phyloP scores from a whole-genome alignment of 768 basidiomycete species.

The Phylloporus sp. region DNA sequence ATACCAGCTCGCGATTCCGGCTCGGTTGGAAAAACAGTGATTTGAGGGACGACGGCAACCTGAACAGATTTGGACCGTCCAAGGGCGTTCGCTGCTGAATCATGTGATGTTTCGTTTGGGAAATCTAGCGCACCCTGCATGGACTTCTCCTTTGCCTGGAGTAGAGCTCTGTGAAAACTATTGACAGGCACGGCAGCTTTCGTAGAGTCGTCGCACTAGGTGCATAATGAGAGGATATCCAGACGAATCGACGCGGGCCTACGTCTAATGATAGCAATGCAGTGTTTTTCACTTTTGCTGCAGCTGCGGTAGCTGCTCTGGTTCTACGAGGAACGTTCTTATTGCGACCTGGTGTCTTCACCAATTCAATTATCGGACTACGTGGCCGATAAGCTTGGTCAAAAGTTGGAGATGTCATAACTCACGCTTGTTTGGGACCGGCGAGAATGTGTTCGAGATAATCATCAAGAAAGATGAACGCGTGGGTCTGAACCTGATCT shows the following conservation, averaged over 20 bases:
- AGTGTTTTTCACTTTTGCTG: conserved; percentile 43
- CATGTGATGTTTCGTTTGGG: background rate
- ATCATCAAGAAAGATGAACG: conserved; percentile 74
- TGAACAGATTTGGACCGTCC: conserved; percentile 1
- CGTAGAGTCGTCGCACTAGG: conserved; percentile 31
- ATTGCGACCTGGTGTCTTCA: conserved; percentile 80
- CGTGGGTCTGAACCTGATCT: conserved; percentile 68
- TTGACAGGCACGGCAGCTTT: conserved; percentile 44
- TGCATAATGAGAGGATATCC: conserved; percentile 9
- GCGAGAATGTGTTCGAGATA: conserved; percentile 69
- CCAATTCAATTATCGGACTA: conserved; percentile 71
- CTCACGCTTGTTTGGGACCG: conserved; percentile 64
- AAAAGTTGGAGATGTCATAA: background rate
- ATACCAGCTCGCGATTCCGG: background rate
- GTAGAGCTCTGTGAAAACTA: conserved; percentile 43
- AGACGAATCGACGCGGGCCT: conserved; percentile 3
- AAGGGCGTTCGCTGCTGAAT: background rate
- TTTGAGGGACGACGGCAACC: conserved; percentile 4
- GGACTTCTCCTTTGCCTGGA: conserved; percentile 29
- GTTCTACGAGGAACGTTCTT: conserved; percentile 50
- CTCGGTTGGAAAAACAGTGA: conserved; percentile 7
- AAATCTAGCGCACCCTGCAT: background rate
- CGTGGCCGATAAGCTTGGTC: background rate
- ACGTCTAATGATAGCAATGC: conserved; percentile 46
- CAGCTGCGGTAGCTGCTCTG: conserved; percentile 36